Conservation (phyloP, 805 yeast species). For the Lachancea waltii region DNA sequence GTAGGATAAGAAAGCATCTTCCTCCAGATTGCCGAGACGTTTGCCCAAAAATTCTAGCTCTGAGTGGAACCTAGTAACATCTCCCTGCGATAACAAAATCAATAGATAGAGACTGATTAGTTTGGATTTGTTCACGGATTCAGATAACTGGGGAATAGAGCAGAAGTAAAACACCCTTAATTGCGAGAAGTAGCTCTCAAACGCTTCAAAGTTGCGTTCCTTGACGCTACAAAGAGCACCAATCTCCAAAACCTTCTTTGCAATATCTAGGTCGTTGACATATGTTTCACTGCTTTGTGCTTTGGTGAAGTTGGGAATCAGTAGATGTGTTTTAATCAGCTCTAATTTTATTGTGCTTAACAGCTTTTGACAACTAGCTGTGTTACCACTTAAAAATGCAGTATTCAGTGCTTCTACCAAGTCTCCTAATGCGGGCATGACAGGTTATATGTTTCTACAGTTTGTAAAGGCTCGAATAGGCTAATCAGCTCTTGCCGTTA, state of each 20-base stretch:
- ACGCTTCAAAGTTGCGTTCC: conserved; percentile 51
- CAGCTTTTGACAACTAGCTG: conserved; percentile 50
- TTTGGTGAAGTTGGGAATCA: conserved; percentile 54
- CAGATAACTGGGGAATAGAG: conserved; percentile 30
- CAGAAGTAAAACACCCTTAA: conserved; percentile 68
- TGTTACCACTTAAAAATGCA: conserved; percentile 57
- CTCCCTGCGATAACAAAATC: conserved; percentile 73
- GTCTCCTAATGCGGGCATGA: conserved; percentile 50
- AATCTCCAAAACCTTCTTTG: conserved; percentile 78
- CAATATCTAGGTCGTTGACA: conserved; percentile 63
- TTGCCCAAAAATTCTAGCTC: conserved; percentile 71
- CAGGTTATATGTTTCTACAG: no score
- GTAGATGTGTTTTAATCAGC: conserved; percentile 66
- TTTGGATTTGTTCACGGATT: conserved; percentile 60
- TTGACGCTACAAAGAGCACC: conserved; percentile 80
- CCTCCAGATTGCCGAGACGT: conserved; percentile 41
- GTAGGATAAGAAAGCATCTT: conserved; percentile 66
- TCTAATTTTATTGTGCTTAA: conserved; percentile 72
- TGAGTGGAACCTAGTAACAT: conserved; percentile 81
- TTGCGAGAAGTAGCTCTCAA: conserved; percentile 66
- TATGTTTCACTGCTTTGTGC: conserved; percentile 33
- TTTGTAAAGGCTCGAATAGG: no score
- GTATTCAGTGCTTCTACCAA: conserved; percentile 63
- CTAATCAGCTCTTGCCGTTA: not conserved
- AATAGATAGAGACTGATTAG: conserved; percentile 71